A percentile compares a stretch with the other conserved stretches of the same genome.
Evolutionary conservation across 495 filamentous ascomycete genomes (phyloP).

Genomic region (Trichoderma orchidacearum): DNA sequence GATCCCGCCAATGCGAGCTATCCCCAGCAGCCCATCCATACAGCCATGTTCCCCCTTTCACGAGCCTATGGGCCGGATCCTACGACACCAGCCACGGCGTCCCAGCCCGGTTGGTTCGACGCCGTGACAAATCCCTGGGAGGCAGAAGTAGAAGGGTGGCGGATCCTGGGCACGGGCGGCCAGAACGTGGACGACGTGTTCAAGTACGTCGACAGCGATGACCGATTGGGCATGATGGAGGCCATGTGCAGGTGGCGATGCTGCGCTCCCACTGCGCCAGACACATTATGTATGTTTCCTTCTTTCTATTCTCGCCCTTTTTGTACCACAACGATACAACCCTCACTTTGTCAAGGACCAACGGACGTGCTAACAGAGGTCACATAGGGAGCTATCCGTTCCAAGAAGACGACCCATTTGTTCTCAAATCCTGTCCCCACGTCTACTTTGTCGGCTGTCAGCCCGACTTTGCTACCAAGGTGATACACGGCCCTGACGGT

Average conservation of each 20-base stretch:
- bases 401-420: constrained; percentile 79
- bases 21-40: constrained; percentile 72
- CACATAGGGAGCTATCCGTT: constrained; percentile 82
- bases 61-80: constrained; percentile 44
- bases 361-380: constrained; percentile 7
- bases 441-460: constrained; percentile 87
- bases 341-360: too few relatives aligned
- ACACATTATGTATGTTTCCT: constrained; percentile 74
- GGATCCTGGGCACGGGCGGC: constrained; percentile 69
- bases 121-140: constrained; percentile 89
- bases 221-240: constrained; percentile 78
- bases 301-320: background rate
- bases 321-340: background rate
- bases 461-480: constrained; percentile 60
- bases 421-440: constrained; percentile 71
- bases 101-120: constrained; percentile 66
- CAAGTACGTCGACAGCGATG: constrained; percentile 69
- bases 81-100: constrained; percentile 18
- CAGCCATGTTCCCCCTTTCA: constrained; percentile 65
- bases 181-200: constrained; percentile 91
- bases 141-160: constrained; percentile 75
- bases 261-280: constrained; percentile 87
- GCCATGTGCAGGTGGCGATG: constrained; percentile 82
- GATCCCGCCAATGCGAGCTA: constrained; percentile 73
- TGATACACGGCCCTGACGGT: constrained; percentile 45